Evolutionary conservation across 768 basidiomycete genomes (phyloP).

Genomic region (Tulasnella sp.): DNA sequence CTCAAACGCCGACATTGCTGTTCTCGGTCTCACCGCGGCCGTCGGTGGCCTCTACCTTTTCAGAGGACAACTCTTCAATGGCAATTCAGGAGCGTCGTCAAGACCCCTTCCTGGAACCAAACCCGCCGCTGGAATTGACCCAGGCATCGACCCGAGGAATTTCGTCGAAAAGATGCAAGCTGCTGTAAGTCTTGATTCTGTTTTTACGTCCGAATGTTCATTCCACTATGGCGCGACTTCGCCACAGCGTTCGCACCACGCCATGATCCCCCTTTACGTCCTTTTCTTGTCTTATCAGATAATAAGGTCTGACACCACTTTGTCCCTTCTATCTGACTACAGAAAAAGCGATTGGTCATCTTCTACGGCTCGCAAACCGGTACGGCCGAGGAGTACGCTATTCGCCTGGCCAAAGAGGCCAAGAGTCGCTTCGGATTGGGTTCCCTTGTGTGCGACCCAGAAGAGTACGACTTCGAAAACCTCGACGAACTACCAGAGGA

Average conservation of each 20-base stretch:
- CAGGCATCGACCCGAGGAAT: conserved; percentile 80
- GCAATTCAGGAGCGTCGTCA: background rate
- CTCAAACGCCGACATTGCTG: conserved; percentile 6
- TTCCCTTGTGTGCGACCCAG: conserved; percentile 94
- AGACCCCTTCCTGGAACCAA: background rate
- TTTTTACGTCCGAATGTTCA: background rate
- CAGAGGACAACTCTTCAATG: background rate
- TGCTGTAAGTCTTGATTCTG: conserved; percentile 54
- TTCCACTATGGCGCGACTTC: background rate
- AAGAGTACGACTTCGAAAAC: conserved; percentile 97
- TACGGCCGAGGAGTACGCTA: conserved; percentile 96
- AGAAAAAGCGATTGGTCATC: conserved; percentile 96
- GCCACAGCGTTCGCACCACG: background rate
- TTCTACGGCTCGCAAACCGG: conserved; percentile 99
- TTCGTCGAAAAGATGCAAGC: conserved; percentile 93
- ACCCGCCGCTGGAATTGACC: conserved; percentile 33
- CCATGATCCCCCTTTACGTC: background rate
- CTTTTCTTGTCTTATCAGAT: background rate
- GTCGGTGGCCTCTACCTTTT: conserved; percentile 6
- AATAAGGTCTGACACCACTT: background rate
- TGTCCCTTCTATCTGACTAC: conserved; percentile 10
- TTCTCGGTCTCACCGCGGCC: conserved; percentile 10
- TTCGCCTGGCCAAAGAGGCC: conserved; percentile 94
- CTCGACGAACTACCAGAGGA: conserved; percentile 85
- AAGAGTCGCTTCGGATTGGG: conserved; percentile 93